These are phyloP conservation scores for Aeschynomene evenia DNA, from an alignment of 306 rosid species.

Conservation along the genomic window DNA sequence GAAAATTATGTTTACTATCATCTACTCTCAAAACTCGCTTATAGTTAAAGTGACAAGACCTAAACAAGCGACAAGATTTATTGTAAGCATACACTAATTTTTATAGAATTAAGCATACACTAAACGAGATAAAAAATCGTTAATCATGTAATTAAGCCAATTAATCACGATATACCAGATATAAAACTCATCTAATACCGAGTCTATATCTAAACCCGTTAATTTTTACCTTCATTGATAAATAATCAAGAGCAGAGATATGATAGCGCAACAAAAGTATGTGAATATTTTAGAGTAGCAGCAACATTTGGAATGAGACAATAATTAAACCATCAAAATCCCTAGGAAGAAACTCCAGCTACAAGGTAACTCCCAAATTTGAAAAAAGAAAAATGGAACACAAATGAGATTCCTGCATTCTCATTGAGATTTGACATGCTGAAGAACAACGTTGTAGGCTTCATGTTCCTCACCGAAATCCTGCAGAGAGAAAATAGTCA, in stretches of 20 bases:
- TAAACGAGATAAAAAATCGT: no score
- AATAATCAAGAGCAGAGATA: not conserved
- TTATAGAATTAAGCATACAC: no score
- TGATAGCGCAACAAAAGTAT: not conserved
- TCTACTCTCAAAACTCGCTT: no score
- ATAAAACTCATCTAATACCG: no score
- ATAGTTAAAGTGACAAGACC: no score
- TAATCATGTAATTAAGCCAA: no score
- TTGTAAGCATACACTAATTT: no score
- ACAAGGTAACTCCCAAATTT: conserved; percentile 6
- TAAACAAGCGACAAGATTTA: no score
- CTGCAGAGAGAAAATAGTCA: conserved; percentile 18
- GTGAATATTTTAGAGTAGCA: conserved; percentile 12
- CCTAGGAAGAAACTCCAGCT: conserved; percentile 6
- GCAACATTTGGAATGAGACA: not conserved
- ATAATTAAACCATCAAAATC: conserved; percentile 19
- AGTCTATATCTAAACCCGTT: not conserved
- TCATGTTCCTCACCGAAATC: conserved; percentile 54
- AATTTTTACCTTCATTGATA: not conserved
- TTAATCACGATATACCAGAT: no score
- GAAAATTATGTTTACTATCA: no score
- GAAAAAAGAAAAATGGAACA: conserved; percentile 3
- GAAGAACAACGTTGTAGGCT: conserved; percentile 46
- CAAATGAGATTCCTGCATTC: not conserved
- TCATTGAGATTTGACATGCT: conserved; percentile 49